These are phyloP conservation scores for Serpula lacrymans DNA, from an alignment of 768 basidiomycete species.

Conservation along the genomic window DNA sequence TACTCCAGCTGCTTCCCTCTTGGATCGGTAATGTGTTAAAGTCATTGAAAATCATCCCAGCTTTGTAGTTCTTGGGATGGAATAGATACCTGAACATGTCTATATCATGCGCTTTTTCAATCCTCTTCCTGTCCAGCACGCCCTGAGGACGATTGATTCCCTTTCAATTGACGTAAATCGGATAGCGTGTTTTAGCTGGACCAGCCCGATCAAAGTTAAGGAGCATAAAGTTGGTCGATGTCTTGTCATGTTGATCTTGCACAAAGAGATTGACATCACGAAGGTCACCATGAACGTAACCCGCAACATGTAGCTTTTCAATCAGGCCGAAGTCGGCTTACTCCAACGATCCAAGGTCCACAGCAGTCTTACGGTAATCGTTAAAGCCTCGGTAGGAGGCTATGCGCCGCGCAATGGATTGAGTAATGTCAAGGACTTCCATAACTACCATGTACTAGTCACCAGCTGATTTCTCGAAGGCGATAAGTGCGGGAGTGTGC, in stretches of 20 bases:
- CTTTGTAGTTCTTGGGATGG: no score
- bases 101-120: no score
- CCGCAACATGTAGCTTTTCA: not conserved
- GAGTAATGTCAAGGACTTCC: slow-evolving; percentile 4
- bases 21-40: no score
- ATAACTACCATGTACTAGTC: slow-evolving; percentile 7
- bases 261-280: slow-evolving; percentile 1
- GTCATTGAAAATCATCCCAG: no score
- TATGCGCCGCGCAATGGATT: not conserved
- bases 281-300: slow-evolving; percentile 6
- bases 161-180: not conserved
- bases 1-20: no score
- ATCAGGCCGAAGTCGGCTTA: not conserved
- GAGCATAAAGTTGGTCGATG: not conserved
- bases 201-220: slow-evolving; percentile 4
- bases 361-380: not conserved
- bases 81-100: no score
- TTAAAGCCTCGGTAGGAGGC: slow-evolving; percentile 1
- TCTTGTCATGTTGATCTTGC: not conserved
- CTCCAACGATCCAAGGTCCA: not conserved
- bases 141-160: not conserved
- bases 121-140: not conserved
- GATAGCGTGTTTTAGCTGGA: not conserved
- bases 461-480: not conserved
- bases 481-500: not conserved